phyloP scores from a whole-genome alignment of 2,329 filamentous ascomycete genomes.

The Fusarium succisae region DNA sequence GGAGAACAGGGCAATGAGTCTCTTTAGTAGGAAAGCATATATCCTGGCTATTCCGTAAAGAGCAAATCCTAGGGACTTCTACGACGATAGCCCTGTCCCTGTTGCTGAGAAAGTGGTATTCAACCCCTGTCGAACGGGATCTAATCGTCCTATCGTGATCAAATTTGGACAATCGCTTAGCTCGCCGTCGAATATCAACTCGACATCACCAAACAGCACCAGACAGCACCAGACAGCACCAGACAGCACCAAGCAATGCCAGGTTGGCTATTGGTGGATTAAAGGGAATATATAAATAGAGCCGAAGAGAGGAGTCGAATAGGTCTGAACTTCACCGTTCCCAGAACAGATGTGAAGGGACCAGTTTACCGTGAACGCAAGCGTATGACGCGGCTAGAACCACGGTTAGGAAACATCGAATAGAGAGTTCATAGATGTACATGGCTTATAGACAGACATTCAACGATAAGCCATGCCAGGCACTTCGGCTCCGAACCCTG shows the following conservation, averaged over 20 bases:
- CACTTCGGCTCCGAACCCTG: not conserved
- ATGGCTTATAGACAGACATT: not conserved
- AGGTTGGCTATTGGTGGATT: not conserved
- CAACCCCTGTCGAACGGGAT: not conserved
- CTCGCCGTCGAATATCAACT: not conserved
- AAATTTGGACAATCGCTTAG: not conserved
- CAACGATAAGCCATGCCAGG: not conserved
- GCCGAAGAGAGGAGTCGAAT: not conserved
- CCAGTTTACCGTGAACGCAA: not conserved
- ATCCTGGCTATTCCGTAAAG: not conserved
- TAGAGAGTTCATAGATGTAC: not conserved
- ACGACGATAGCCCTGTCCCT: not conserved
- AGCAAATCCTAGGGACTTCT: not conserved
- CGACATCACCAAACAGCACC: not conserved
- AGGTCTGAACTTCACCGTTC: not conserved
- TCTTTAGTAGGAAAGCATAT: not conserved
- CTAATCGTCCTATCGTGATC: not conserved
- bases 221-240: not conserved
- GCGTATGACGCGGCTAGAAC: not conserved
- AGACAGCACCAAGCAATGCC: not conserved
- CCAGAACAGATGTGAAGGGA: not conserved
- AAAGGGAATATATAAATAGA: not conserved
- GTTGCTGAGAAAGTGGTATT: not conserved
- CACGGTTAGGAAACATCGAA: not conserved
- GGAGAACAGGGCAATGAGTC: not conserved